These are phyloP conservation scores for Inonotus obliquus DNA, from an alignment of 1,284 basidiomycete species.

Conservation along the genomic window DNA sequence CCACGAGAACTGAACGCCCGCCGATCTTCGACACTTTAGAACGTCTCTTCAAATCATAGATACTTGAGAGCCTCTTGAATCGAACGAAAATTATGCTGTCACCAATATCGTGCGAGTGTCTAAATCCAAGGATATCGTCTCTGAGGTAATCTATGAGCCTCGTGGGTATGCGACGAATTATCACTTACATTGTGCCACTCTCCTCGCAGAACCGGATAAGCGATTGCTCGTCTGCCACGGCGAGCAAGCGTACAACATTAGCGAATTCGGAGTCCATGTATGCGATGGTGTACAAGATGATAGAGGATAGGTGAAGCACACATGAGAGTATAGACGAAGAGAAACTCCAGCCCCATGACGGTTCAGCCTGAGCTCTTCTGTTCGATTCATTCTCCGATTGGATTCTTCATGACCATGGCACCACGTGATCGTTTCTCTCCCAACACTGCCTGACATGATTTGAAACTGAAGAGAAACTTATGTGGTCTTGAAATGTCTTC, in stretches of 20 bases:
- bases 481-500: background rate
- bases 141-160: background rate
- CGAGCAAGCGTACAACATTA: background rate
- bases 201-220: background rate
- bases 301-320: background rate
- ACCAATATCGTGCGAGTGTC: background rate
- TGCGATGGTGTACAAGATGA: background rate
- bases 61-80: background rate
- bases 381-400: background rate
- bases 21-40: background rate
- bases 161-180: background rate
- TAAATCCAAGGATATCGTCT: background rate
- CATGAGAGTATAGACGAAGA: background rate
- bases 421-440: background rate
- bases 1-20: background rate
- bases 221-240: background rate
- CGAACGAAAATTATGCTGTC: background rate
- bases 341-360: too few relatives aligned
- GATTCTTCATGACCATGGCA: background rate
- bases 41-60: background rate
- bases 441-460: background rate
- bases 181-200: slow-evolving; percentile 1
- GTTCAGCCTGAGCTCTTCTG: background rate
- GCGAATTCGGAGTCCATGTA: background rate
- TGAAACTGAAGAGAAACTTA: background rate